phyloP scores from a whole-genome alignment of 495 filamentous ascomycete species.

The Daldinia grandis region DNA sequence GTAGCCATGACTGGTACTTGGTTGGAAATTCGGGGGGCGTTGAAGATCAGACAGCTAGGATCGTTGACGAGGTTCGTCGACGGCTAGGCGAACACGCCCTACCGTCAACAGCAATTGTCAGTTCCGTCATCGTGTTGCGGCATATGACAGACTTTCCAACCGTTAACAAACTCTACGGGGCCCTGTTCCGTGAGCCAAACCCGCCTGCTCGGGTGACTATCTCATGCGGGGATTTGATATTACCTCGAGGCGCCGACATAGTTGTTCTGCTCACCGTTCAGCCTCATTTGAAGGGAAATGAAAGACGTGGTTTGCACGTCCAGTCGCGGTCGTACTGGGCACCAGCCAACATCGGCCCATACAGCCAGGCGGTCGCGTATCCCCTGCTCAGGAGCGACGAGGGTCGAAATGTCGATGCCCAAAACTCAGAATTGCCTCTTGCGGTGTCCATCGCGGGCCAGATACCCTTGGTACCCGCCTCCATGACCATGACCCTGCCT shows the following conservation, averaged over 20 bases:
- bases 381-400: slow-evolving; percentile 49
- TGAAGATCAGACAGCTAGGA: slow-evolving; percentile 46
- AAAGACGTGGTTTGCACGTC: slow-evolving; percentile 77
- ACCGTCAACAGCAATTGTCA: slow-evolving; percentile 67
- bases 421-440: slow-evolving; percentile 27
- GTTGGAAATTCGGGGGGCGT: slow-evolving; percentile 37
- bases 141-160: slow-evolving; percentile 78
- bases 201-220: slow-evolving; percentile 88
- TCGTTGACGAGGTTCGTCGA: slow-evolving; percentile 49
- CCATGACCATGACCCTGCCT: slow-evolving; percentile 82
- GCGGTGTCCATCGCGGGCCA: slow-evolving; percentile 76
- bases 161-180: slow-evolving; percentile 78
- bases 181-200: slow-evolving; percentile 74
- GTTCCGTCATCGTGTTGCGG: slow-evolving; percentile 77
- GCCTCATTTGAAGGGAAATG: slow-evolving; percentile 29
- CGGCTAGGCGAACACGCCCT: slow-evolving; percentile 44
- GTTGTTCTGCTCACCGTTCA: slow-evolving; percentile 56
- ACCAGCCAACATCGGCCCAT: slow-evolving; percentile 96
- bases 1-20: slow-evolving; percentile 40
- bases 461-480: slow-evolving; percentile 84
- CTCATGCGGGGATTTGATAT: slow-evolving; percentile 67
- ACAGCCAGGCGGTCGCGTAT: slow-evolving; percentile 84
- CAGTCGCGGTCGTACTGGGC: slow-evolving; percentile 97
- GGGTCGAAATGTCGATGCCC: neutral
- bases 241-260: slow-evolving; percentile 65